These are phyloP conservation scores for Dendrobium officinale DNA, from an alignment of 106 monocot species.

Conservation along the genomic window DNA sequence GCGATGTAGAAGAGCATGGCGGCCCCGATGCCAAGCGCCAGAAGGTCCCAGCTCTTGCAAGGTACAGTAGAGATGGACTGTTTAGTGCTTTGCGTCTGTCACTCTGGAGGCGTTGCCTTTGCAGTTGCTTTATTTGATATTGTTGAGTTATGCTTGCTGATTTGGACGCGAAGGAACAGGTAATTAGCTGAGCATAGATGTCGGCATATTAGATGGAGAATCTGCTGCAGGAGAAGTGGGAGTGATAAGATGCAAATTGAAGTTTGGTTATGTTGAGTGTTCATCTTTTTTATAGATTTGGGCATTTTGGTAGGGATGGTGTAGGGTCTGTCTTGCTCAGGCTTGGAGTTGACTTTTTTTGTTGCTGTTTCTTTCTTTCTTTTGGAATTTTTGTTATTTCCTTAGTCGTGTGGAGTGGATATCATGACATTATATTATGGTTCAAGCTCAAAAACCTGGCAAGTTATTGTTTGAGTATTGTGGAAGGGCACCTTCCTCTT, in stretches of 20 bases:
- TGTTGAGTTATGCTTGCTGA: neutral
- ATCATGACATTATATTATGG: no score
- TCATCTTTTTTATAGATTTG: neutral
- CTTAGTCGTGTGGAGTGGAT: no score
- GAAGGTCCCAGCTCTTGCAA: conserved; percentile 21
- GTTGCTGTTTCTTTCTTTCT: neutral
- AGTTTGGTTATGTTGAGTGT: neutral
- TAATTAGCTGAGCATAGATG: neutral
- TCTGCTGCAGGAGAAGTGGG: neutral
- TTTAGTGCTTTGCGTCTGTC: neutral
- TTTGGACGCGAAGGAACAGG: neutral
- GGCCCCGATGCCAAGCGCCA: conserved; percentile 14
- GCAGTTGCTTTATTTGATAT: neutral
- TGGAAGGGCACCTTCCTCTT: no score
- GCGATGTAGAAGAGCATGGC: conserved; percentile 9
- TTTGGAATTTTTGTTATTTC: neutral
- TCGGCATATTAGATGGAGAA: neutral
- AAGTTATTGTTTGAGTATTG: no score
- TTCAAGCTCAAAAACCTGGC: no score
- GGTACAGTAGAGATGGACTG: conserved; percentile 4
- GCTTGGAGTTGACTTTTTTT: neutral
- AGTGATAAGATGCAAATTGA: neutral
- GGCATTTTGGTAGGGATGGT: neutral
- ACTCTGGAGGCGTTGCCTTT: neutral
- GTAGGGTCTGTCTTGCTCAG: neutral